Evolutionary conservation across 257 asterid species (phyloP).

Genomic region (Galeopsis tetrahit): DNA sequence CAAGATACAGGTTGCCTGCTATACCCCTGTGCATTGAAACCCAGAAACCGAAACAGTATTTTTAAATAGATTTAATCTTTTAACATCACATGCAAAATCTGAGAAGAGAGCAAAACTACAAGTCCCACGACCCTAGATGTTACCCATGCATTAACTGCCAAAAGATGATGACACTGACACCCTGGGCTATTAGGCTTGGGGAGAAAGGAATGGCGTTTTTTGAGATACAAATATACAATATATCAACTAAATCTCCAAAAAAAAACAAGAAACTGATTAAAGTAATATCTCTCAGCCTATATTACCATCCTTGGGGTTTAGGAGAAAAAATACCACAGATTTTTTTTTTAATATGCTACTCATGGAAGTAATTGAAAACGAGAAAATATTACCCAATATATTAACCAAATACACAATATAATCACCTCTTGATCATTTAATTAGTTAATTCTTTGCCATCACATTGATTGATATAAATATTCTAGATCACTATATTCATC

Average conservation of each 20-base stretch:
- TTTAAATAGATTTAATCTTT: constrained; percentile 11
- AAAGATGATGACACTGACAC: constrained; percentile 21
- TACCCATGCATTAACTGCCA: constrained; percentile 4
- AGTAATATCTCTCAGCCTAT: constrained; percentile 3
- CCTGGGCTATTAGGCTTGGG: neutral
- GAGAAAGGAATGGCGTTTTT: constrained; percentile 9
- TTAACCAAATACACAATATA: constrained; percentile 12
- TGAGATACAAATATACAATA: constrained; percentile 17
- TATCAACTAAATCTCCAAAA: neutral
- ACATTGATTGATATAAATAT: constrained; percentile 24
- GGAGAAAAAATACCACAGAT: constrained; percentile 12
- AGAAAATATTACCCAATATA: constrained; percentile 14
- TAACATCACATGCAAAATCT: neutral
- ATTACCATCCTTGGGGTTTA: neutral
- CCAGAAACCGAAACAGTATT: constrained; percentile 28
- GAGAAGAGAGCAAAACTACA: constrained; percentile 21
- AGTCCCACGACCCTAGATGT: constrained; percentile 20
- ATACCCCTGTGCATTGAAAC: constrained; percentile 58
- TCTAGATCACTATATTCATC: constrained; percentile 28
- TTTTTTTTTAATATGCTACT: constrained; percentile 23
- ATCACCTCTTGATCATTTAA: constrained; percentile 13
- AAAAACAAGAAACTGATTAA: constrained; percentile 11
- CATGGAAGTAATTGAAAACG: constrained; percentile 20
- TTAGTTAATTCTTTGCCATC: constrained; percentile 9
- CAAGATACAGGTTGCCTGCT: constrained; percentile 82